A percentile compares a stretch with the other conserved stretches of the same genome.
These are phyloP conservation scores for Microbotryum lychnidis-dioicae DNA, from an alignment of 1,284 basidiomycete species.

Conservation along the genomic window DNA sequence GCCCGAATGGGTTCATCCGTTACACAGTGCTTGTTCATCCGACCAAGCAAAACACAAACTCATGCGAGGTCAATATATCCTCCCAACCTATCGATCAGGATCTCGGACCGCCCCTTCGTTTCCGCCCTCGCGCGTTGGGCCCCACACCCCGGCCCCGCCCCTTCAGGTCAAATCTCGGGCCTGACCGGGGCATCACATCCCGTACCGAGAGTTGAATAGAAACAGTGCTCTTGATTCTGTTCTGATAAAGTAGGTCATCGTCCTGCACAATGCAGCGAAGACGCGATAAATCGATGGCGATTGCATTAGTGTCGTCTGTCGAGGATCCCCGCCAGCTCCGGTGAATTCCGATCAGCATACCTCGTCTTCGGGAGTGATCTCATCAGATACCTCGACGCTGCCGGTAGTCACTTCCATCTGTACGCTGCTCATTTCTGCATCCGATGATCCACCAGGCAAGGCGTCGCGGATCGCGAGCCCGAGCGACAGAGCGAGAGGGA, in stretches of 20 bases:
- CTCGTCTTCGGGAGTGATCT: conserved; percentile 33
- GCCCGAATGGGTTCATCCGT: too few species aligned
- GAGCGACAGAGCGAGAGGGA: conserved; percentile 32
- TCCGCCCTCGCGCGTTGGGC: too few species aligned
- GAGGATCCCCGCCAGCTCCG: not conserved
- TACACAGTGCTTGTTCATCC: too few species aligned
- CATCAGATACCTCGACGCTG: conserved; percentile 29
- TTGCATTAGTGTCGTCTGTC: too few species aligned
- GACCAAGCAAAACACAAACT: too few species aligned
- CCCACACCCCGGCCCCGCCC: too few species aligned
- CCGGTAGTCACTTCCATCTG: conserved; percentile 28
- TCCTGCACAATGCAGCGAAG: conserved; percentile 7
- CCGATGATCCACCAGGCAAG: conserved; percentile 26
- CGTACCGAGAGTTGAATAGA: too few species aligned
- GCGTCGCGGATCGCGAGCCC: conserved; percentile 32
- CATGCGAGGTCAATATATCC: too few species aligned
- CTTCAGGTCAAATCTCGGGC: too few species aligned
- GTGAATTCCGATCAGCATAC: conserved; percentile 4
- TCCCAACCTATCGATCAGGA: too few species aligned
- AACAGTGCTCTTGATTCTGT: conserved; percentile 30
- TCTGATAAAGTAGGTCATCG: conserved; percentile 27
- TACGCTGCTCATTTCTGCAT: not conserved
- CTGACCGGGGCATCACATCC: too few species aligned
- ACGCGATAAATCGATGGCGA: not conserved
- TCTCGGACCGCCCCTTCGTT: too few species aligned